A percentile compares a stretch with the other conserved stretches of the same genome.
Conservation (phyloP, 1,139 yeast genomes). For the Pichiaceae sp. region DNA sequence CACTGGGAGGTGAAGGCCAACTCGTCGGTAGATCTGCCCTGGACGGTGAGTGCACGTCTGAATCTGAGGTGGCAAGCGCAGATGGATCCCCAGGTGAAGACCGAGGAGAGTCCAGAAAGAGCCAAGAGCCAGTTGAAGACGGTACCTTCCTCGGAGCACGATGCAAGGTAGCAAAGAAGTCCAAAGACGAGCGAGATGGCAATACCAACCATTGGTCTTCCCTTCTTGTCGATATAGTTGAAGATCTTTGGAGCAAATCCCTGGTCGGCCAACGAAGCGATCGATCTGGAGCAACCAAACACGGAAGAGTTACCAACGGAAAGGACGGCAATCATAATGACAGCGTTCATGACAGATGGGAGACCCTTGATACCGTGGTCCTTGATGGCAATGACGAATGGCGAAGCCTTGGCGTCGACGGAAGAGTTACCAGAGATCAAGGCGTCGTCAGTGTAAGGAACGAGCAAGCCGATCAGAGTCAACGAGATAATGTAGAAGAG, state of each 20-base stretch:
- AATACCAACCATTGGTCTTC: constrained; percentile 69
- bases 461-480: constrained; percentile 55
- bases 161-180: constrained; percentile 64
- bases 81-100: constrained; percentile 81
- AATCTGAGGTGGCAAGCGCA: constrained; percentile 71
- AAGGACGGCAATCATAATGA: constrained; percentile 58
- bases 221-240: constrained; percentile 65
- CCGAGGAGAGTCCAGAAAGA: constrained; percentile 72
- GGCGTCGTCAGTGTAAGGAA: constrained; percentile 49
- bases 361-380: constrained; percentile 51
- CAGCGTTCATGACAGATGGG: constrained; percentile 67
- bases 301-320: constrained; percentile 74
- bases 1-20: constrained; percentile 61
- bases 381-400: constrained; percentile 66
- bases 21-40: constrained; percentile 60
- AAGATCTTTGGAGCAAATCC: constrained; percentile 71
- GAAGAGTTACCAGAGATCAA: constrained; percentile 35
- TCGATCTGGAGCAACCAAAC: constrained; percentile 72
- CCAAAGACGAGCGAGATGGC: constrained; percentile 51
- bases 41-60: constrained; percentile 60
- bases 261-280: constrained; percentile 74
- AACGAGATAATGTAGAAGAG: constrained; percentile 56
- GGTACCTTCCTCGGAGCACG: constrained; percentile 51
- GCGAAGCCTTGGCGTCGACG: constrained; percentile 57
- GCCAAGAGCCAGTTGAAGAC: constrained; percentile 81